Evolutionary conservation across 768 basidiomycete genomes (phyloP).

Genomic region (Lenzites betulinus): DNA sequence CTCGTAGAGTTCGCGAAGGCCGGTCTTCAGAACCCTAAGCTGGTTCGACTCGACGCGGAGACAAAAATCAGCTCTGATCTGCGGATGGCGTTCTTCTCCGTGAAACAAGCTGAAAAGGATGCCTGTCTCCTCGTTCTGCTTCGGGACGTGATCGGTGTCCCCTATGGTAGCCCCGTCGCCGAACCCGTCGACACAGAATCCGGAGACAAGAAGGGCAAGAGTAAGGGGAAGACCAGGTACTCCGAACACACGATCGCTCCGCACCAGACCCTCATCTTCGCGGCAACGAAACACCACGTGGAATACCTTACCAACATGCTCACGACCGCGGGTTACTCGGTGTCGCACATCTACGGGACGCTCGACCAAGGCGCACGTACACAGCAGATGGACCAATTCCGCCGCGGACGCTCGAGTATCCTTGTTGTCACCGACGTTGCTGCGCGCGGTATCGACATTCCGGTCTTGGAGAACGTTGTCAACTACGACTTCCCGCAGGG

Average conservation of each 20-base stretch:
- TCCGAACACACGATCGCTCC: slow-evolving; percentile 57
- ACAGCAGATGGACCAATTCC: slow-evolving; percentile 89
- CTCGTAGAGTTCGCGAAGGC: slow-evolving; percentile 99
- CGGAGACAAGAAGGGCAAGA: slow-evolving; percentile 47
- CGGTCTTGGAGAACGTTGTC: slow-evolving; percentile 92
- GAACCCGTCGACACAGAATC: slow-evolving; percentile 29
- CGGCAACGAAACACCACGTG: slow-evolving; percentile 97
- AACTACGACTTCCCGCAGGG: slow-evolving; percentile 99
- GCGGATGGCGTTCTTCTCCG: slow-evolving; percentile 90
- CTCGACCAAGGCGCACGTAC: slow-evolving; percentile 90
- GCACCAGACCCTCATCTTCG: slow-evolving; percentile 93
- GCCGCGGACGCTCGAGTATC: slow-evolving; percentile 74
- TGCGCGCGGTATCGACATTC: slow-evolving; percentile 97
- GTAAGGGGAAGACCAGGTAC: slow-evolving; percentile 50
- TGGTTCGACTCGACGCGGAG: slow-evolving; percentile 95
- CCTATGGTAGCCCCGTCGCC: slow-evolving; percentile 46
- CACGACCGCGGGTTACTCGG: slow-evolving; percentile 78
- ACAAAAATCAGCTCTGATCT: slow-evolving; percentile 94
- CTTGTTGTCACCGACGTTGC: slow-evolving; percentile 98
- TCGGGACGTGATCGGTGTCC: slow-evolving; percentile 85
- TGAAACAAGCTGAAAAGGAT: slow-evolving; percentile 93
- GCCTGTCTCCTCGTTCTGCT: slow-evolving; percentile 83
- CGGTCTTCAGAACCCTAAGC: slow-evolving; percentile 88
- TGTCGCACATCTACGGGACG: slow-evolving; percentile 94
- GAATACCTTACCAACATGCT: slow-evolving; percentile 88